Evolutionary conservation across 1,284 basidiomycete species (phyloP).

Genomic region (Trichosporon asahii): DNA sequence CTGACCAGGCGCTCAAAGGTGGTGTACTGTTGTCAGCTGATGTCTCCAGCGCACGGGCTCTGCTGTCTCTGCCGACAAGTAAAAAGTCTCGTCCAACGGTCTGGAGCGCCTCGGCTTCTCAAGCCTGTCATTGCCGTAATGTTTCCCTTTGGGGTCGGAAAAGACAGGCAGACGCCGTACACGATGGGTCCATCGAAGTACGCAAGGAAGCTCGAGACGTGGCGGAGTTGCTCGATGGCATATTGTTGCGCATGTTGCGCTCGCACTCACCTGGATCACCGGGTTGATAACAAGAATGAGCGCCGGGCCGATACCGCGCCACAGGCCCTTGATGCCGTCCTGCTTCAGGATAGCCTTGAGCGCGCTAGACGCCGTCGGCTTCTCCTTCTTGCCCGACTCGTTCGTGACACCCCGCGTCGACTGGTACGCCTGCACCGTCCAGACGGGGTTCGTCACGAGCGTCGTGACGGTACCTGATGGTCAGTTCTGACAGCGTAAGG

Average conservation of each 20-base stretch:
- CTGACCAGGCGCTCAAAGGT: slow-evolving; percentile 70
- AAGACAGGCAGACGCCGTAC: not conserved
- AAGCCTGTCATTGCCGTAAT: not conserved
- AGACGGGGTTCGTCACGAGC: slow-evolving; percentile 88
- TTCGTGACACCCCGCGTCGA: slow-evolving; percentile 58
- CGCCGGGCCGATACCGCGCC: slow-evolving; percentile 93
- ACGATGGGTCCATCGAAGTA: too few relatives aligned
- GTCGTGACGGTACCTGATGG: slow-evolving; percentile 78
- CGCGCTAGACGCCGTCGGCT: slow-evolving; percentile 67
- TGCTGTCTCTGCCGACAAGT: too few relatives aligned
- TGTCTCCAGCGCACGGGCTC: not conserved
- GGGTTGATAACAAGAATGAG: slow-evolving; percentile 92
- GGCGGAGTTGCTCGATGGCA: too few relatives aligned
- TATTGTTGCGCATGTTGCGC: not conserved
- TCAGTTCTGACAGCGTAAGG: not conserved
- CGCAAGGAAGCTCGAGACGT: too few relatives aligned
- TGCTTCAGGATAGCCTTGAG: slow-evolving; percentile 69
- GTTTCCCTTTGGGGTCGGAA: not conserved
- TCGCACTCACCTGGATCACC: slow-evolving; percentile 61
- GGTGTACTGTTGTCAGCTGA: slow-evolving; percentile 58
- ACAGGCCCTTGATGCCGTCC: slow-evolving; percentile 78
- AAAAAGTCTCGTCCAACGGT: not conserved
- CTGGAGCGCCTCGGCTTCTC: not conserved
- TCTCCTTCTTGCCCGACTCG: slow-evolving; percentile 39
- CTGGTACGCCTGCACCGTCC: slow-evolving; percentile 93